Conservation (phyloP, 768 basidiomycete genomes). For the Agaricus bisporus region DNA sequence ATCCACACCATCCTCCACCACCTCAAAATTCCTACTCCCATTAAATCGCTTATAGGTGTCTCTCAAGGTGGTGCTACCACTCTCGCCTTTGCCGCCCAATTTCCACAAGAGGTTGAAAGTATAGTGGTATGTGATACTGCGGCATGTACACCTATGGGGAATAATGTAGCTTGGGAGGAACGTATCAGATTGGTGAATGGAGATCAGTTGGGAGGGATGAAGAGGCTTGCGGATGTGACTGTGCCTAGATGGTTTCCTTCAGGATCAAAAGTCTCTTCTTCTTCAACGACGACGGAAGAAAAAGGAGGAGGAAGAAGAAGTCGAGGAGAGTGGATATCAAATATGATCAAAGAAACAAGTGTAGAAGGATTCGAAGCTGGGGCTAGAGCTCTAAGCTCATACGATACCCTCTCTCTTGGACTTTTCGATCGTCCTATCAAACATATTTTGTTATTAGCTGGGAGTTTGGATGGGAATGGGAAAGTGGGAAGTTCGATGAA, state of each 20-base stretch:
- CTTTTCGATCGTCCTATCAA: slow-evolving; percentile 20
- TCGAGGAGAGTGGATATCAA: slow-evolving; percentile 23
- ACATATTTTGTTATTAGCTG: slow-evolving; percentile 39
- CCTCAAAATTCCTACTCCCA: slow-evolving; percentile 21
- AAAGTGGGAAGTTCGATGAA: slow-evolving; percentile 35
- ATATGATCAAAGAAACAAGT: slow-evolving; percentile 33
- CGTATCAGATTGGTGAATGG: slow-evolving; percentile 33
- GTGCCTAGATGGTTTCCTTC: slow-evolving; percentile 44
- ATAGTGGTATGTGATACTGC: slow-evolving; percentile 46
- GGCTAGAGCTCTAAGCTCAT: slow-evolving; percentile 38
- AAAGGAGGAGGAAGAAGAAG: background rate
- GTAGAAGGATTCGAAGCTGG: slow-evolving; percentile 40
- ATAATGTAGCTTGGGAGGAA: slow-evolving; percentile 43
- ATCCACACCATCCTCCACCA: slow-evolving; percentile 29
- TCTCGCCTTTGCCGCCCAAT: slow-evolving; percentile 38
- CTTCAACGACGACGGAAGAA: background rate
- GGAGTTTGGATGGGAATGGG: slow-evolving; percentile 41
- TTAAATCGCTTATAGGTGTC: slow-evolving; percentile 44
- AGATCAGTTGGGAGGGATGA: slow-evolving; percentile 30
- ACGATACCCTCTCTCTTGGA: slow-evolving; percentile 25
- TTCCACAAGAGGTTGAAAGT: slow-evolving; percentile 27
- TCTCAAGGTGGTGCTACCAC: slow-evolving; percentile 48
- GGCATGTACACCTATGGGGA: slow-evolving; percentile 36
- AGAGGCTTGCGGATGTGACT: slow-evolving; percentile 33
- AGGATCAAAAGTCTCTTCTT: slow-evolving; percentile 19